Conservation (phyloP, 2,329 filamentous ascomycete genomes). For the Fusarium kyushuense region DNA sequence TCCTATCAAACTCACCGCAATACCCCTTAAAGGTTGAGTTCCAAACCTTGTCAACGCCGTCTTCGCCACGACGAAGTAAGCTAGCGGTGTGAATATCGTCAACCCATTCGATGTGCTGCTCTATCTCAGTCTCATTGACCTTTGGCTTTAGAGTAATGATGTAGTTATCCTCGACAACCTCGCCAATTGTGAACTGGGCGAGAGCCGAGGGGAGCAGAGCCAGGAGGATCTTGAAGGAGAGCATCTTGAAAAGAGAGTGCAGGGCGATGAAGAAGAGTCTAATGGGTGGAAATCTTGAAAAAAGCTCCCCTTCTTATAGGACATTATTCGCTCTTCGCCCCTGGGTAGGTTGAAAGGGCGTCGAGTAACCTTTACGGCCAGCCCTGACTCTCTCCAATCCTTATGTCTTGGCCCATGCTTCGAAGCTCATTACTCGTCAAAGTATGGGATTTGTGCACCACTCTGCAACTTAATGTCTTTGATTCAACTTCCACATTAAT, state of each 20-base stretch:
- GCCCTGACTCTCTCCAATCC: background rate
- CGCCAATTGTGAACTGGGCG: constrained; percentile 13
- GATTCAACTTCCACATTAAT: constrained; percentile 32
- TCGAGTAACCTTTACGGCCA: background rate
- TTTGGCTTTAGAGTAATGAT: constrained; percentile 60
- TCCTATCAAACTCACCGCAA: constrained; percentile 57
- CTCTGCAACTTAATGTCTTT: constrained; percentile 36
- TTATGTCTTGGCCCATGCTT: background rate
- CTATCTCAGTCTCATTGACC: constrained; percentile 48
- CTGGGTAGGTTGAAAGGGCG: background rate
- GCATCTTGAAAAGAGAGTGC: constrained; percentile 30
- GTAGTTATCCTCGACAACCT: constrained; percentile 56
- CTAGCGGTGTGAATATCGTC: constrained; percentile 50
- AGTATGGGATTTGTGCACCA: constrained; percentile 8
- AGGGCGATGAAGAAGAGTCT: constrained; percentile 1
- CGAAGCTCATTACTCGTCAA: background rate
- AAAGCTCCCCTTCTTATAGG: constrained; percentile 13
- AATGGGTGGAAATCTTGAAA: background rate
- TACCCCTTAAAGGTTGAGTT: constrained; percentile 57
- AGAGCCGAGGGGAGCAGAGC: constrained; percentile 36
- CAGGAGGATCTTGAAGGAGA: constrained; percentile 36
- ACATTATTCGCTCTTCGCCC: background rate
- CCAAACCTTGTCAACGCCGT: constrained; percentile 49
- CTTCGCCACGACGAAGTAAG: constrained; percentile 52
- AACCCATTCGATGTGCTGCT: constrained; percentile 53